These are phyloP conservation scores for Hanseniaspora meyeri DNA, from an alignment of 805 yeast genomes.

Conservation along the genomic window DNA sequence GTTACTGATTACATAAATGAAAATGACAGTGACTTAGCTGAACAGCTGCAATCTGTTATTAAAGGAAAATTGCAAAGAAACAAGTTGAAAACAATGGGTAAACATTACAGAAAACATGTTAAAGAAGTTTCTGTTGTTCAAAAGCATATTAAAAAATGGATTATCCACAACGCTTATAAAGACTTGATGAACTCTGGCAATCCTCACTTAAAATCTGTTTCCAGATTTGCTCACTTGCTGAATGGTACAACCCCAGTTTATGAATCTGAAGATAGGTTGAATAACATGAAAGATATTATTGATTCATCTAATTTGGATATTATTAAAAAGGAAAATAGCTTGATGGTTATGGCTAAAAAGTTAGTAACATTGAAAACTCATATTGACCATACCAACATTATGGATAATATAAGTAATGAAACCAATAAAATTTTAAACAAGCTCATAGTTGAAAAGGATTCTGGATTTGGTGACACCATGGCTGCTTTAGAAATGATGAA, in stretches of 20 bases:
- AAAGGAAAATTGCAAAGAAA: slow-evolving; percentile 39
- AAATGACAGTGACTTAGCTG: slow-evolving; percentile 24
- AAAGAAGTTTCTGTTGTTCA: slow-evolving; percentile 62
- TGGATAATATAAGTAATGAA: slow-evolving; percentile 7
- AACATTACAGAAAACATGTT: slow-evolving; percentile 43
- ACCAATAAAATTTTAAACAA: slow-evolving; percentile 14
- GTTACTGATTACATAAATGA: slow-evolving; percentile 42
- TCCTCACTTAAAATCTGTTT: slow-evolving; percentile 68
- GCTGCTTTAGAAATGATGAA: background rate
- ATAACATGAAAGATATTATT: slow-evolving; percentile 54
- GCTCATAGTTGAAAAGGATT: slow-evolving; percentile 7
- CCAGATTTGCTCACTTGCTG: slow-evolving; percentile 61
- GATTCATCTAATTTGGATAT: slow-evolving; percentile 57
- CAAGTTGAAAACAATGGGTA: slow-evolving; percentile 25
- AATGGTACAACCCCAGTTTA: slow-evolving; percentile 63
- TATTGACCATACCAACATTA: slow-evolving; percentile 29
- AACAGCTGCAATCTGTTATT: slow-evolving; percentile 40
- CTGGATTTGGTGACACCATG: slow-evolving; percentile 7
- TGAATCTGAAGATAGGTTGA: slow-evolving; percentile 59
- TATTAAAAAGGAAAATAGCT: slow-evolving; percentile 57
- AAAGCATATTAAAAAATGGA: slow-evolving; percentile 53
- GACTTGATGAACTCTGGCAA: slow-evolving; percentile 55
- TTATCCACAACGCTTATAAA: slow-evolving; percentile 60
- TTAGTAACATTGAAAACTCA: slow-evolving; percentile 66
- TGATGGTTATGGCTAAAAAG: slow-evolving; percentile 67